Base-by-base conservation (phyloP, 768 basidiomycete genomes). In the Boletus sp. region DNA sequence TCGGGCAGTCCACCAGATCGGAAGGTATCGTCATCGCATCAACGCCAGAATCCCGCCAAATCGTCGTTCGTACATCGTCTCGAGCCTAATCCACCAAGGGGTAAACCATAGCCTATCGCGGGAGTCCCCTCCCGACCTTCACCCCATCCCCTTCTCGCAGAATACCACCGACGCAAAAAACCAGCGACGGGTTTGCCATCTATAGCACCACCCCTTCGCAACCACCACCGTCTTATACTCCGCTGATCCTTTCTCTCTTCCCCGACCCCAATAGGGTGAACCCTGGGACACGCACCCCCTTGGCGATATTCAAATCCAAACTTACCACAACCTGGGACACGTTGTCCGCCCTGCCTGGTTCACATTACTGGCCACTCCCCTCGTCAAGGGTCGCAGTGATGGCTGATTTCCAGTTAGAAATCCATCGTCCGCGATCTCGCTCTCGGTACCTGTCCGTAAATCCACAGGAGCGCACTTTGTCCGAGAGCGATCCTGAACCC, bases 391-490 rank as follows among this genome's bases (percentile, higher is more conserved):
- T 40, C 56, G 29, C 17, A 14, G 1, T 34, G 53, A 50, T 38
- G 34, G 25, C 15, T 23, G 7, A 32, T 40, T 41, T 43, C 10
- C 42, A 58, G 9, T 13, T 25, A 32, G 21, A 41, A 49, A 43
- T 33, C 38, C 1, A 47, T 23, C 33, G 23, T 35, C 17, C 33
- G 33, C 13, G 17, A 40, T 48, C 47, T 15, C 41, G 32, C 21
- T 34, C 34, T 51, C 50, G 50, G 52, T 46, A 19, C 34, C 47
- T 35, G 27, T 3, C 8, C 14, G 30, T 47, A 52, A 50, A 55
- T 52, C 53, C 43, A 40, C 39, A 17, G 10, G 19, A 44, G 57
- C 61, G 58, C 62, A 60, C 19, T 60, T 14, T n/a, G 29, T 33
- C 47, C 57, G 57, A 29, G 13, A 40, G 21, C 3, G 25, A 32